Evolutionary conservation across 2,329 filamentous ascomycete species (phyloP).

Genomic region (Ophiostoma australiae): DNA sequence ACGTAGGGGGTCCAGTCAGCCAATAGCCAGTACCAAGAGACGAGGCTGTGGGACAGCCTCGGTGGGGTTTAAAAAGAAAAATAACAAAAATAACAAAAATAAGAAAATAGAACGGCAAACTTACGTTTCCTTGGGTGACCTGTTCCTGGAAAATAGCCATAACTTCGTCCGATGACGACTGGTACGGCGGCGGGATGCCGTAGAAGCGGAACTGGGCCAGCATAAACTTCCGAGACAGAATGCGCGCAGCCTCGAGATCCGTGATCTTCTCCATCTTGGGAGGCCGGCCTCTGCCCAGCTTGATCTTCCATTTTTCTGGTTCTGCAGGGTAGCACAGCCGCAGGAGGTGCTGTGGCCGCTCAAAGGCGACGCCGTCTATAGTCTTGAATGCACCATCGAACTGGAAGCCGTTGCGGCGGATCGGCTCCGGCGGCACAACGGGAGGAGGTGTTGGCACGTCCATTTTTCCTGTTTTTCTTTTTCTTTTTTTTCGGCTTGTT

Average conservation of each 20-base stretch:
- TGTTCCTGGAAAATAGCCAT: slow-evolving; percentile 27
- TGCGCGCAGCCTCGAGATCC: slow-evolving; percentile 26
- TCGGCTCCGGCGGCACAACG: slow-evolving; percentile 26
- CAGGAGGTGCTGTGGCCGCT: slow-evolving; percentile 28
- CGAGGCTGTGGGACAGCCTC: slow-evolving; percentile 4
- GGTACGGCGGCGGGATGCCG: slow-evolving; percentile 29
- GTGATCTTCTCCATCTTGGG: slow-evolving; percentile 30
- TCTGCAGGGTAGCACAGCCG: slow-evolving; percentile 29
- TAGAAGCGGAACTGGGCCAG: slow-evolving; percentile 30
- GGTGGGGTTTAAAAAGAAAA: neutral
- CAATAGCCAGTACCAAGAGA: neutral
- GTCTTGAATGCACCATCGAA: slow-evolving; percentile 31
- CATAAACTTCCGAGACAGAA: slow-evolving; percentile 28
- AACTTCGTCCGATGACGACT: slow-evolving; percentile 28
- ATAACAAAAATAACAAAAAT: neutral
- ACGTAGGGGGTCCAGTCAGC: slow-evolving; percentile 4
- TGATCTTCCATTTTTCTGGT: slow-evolving; percentile 30
- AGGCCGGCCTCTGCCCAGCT: slow-evolving; percentile 28
- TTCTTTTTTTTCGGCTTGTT: too few species aligned
- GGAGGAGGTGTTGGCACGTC: slow-evolving; percentile 13
- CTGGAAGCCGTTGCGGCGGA: slow-evolving; percentile 34
- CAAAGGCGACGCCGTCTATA: slow-evolving; percentile 28
- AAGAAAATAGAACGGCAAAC: slow-evolving; percentile 11
- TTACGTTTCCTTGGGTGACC: slow-evolving; percentile 25
- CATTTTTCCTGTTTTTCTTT: neutral